Base-by-base conservation (phyloP, 2,329 filamentous ascomycete species). In the Cladosporium sp. region DNA sequence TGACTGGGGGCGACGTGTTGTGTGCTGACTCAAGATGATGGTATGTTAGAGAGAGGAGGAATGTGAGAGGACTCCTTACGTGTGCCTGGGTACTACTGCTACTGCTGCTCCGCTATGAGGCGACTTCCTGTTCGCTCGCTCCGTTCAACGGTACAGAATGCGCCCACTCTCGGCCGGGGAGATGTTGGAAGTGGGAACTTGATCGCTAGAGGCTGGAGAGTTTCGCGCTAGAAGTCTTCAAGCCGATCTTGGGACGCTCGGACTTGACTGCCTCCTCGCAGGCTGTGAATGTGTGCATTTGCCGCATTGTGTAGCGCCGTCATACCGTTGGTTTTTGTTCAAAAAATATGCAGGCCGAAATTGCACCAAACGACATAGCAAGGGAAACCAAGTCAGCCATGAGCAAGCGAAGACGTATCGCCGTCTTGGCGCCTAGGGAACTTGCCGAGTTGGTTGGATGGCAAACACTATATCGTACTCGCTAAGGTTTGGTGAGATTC, bases 141-240 rank as follows among this genome's bases (percentile, higher is more conserved):
- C 31, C 52, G 52, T 55, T 14, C 26, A n/a, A 31, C 28, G 52
- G 52, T 55, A 55, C 52, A 31, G 52, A 29, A 55, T 55, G 52
- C 52, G 52, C 52, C 52, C 52, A 55, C 52, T 31, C 52, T 29
- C 31, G 28, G 52, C 52, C 18, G 50, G 50, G 26, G 52, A 26
- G 49, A 31, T 55, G 52, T 33, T 55, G 52, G 52, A 55, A 55
- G 52, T 55, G 52, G 52, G 52, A 55, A 55, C 52, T 33, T 33
- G 52, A 55, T 55, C 11, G 52, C 52, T 31, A n/a, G 52, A 55
- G 52, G 52, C 52, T 29, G 52, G 16, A 29, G 52, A 55, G 6
- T 55, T 53, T 55, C 28, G 52, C 52, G 52, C 52, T 55, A 55
- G 52, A 55, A 55, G 29, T 55, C 52, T 33, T 31, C 52, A 55